Conservation (phyloP, 2,329 filamentous ascomycete species). For the Paramyrothecium roridum region DNA sequence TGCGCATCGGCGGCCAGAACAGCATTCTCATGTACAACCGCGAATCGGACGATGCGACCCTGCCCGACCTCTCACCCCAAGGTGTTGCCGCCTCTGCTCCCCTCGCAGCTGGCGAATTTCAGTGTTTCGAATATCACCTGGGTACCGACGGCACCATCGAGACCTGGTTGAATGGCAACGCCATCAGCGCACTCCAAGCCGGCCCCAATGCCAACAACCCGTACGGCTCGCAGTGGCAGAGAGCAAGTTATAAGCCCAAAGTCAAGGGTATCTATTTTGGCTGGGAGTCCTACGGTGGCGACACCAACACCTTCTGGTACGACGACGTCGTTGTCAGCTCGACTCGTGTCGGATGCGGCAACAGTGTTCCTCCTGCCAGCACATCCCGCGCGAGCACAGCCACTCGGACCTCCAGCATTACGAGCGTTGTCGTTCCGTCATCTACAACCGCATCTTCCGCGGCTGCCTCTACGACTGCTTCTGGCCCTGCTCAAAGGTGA, state of each 20-base stretch:
- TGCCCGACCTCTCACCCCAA: conserved; percentile 57
- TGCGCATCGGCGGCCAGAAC: conserved; percentile 59
- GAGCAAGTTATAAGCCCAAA: conserved; percentile 46
- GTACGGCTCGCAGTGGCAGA: conserved; percentile 47
- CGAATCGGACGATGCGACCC: conserved; percentile 59
- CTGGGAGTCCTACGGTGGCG: conserved; percentile 61
- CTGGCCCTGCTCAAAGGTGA: background rate
- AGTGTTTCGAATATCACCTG: conserved; percentile 61
- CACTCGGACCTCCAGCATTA: background rate
- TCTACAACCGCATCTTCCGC: background rate
- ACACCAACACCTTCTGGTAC: conserved; percentile 61
- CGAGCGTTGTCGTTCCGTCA: background rate
- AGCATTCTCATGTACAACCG: conserved; percentile 64
- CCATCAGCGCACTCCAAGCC: conserved; percentile 48
- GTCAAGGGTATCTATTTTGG: conserved; percentile 57
- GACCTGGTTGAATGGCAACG: conserved; percentile 55
- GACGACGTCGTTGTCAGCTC: conserved; percentile 50
- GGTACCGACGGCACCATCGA: conserved; percentile 55
- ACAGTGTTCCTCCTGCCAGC: background rate
- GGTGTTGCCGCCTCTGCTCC: conserved; percentile 52
- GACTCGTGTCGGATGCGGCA: conserved; percentile 14
- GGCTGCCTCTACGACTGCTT: background rate
- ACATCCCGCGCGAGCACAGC: background rate
- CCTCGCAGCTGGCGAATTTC: conserved; percentile 48
- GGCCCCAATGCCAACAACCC: conserved; percentile 40